These are phyloP conservation scores for Hypoxylon lienhwacheense DNA, from an alignment of 495 filamentous ascomycete genomes.

Conservation along the genomic window DNA sequence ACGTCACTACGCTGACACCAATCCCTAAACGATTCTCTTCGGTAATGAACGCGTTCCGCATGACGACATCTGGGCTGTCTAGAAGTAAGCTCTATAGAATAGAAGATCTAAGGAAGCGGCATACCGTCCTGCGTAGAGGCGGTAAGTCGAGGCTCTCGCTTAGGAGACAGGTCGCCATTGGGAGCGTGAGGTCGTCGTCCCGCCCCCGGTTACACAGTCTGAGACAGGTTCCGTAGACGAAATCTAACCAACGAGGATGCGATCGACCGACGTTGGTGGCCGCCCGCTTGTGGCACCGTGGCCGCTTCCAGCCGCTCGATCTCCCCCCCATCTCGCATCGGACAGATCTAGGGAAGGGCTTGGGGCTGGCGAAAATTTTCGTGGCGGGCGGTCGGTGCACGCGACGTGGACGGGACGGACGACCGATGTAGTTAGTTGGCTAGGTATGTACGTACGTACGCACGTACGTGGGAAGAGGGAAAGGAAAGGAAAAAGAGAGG, in stretches of 20 bases:
- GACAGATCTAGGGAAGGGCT: slow-evolving; percentile 19
- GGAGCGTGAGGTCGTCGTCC: slow-evolving; percentile 10
- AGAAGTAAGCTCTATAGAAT: background rate
- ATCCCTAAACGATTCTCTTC: too few species aligned
- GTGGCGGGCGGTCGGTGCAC: background rate
- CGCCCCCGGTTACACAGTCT: slow-evolving; percentile 25
- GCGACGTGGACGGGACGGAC: too few species aligned
- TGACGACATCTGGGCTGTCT: background rate
- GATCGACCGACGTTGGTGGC: slow-evolving; percentile 30
- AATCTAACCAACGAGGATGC: slow-evolving; percentile 24
- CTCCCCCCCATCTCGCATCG: slow-evolving; percentile 13
- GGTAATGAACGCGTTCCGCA: background rate
- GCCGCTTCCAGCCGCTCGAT: slow-evolving; percentile 26
- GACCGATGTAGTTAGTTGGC: too few species aligned
- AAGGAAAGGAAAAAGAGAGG: too few species aligned
- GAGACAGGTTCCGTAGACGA: slow-evolving; percentile 19
- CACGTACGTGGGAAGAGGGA: too few species aligned
- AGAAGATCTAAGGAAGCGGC: background rate
- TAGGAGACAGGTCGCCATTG: slow-evolving; percentile 14
- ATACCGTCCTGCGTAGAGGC: too few species aligned
- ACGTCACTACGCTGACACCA: too few species aligned
- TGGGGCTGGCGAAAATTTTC: slow-evolving; percentile 15
- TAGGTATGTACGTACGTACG: too few species aligned
- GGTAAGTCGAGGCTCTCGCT: slow-evolving; percentile 18
- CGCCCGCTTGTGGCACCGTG: slow-evolving; percentile 20